A percentile compares a stretch with the other conserved stretches of the same genome.
Evolutionary conservation across 768 basidiomycete genomes (phyloP).

Genomic region (Lactarius vividus): DNA sequence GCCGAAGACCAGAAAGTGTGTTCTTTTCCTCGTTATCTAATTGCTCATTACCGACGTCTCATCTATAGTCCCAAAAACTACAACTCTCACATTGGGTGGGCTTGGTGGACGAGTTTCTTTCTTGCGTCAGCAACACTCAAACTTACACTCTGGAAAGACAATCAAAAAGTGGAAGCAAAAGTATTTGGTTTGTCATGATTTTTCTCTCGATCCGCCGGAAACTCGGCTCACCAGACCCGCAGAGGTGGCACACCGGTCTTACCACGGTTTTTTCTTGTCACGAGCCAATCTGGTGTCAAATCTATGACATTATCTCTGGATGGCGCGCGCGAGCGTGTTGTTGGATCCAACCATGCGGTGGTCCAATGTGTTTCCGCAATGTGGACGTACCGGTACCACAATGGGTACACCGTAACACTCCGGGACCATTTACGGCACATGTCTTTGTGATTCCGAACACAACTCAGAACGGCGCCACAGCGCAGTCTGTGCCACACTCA

Average conservation of each 20-base stretch:
- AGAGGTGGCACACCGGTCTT: slow-evolving; percentile 79
- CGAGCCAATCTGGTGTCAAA: slow-evolving; percentile 79
- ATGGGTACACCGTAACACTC: slow-evolving; percentile 75
- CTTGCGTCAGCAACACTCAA: slow-evolving; percentile 68
- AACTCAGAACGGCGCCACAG: slow-evolving; percentile 16
- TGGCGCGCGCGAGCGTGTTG: slow-evolving; percentile 66
- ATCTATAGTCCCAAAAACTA: slow-evolving; percentile 46
- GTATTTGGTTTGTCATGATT: slow-evolving; percentile 62
- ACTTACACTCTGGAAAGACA: slow-evolving; percentile 87
- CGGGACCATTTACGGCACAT: slow-evolving; percentile 68
- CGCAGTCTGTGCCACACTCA: slow-evolving; percentile 26
- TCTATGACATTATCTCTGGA: slow-evolving; percentile 80
- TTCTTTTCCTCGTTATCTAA: slow-evolving; percentile 20
- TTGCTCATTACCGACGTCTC: background rate
- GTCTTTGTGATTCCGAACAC: slow-evolving; percentile 41
- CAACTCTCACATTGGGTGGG: slow-evolving; percentile 65
- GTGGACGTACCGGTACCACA: slow-evolving; percentile 81
- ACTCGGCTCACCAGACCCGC: slow-evolving; percentile 12
- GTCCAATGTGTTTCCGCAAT: slow-evolving; percentile 71
- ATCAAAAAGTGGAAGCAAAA: slow-evolving; percentile 73
- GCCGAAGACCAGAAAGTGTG: slow-evolving; percentile 49
- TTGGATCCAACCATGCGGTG: slow-evolving; percentile 45
- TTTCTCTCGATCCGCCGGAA: background rate
- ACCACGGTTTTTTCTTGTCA: slow-evolving; percentile 82
- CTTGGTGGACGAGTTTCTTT: slow-evolving; percentile 70